Conservation (phyloP, 176 grass and related monocot genomes). For the Aegilops sharonensis region DNA sequence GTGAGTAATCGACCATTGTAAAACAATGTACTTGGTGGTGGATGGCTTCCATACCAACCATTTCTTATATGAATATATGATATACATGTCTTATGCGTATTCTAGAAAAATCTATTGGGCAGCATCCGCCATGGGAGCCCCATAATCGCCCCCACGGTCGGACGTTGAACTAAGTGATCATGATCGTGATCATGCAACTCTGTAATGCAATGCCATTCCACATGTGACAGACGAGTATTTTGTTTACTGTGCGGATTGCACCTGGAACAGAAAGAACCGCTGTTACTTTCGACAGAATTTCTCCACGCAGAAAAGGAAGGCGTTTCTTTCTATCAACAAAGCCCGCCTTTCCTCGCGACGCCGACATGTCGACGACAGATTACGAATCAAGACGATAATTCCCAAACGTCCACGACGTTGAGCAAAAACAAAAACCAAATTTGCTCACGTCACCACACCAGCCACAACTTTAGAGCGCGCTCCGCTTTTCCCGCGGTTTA, state of each 20-base stretch:
- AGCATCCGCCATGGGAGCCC: too few species aligned
- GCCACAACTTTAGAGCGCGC: conserved; percentile 22
- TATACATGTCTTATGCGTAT: too few species aligned
- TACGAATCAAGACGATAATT: conserved; percentile 31
- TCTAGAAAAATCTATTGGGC: too few species aligned
- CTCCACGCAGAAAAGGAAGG: conserved; percentile 23
- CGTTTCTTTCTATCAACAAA: conserved; percentile 16
- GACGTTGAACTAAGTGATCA: too few species aligned
- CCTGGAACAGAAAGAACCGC: too few species aligned
- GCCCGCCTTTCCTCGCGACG: conserved; percentile 25
- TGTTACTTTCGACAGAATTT: conserved; percentile 44
- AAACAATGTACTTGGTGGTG: too few species aligned
- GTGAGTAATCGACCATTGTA: too few species aligned
- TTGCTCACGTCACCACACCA: conserved; percentile 34
- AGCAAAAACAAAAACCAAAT: conserved; percentile 1
- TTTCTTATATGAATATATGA: too few species aligned
- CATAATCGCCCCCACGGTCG: too few species aligned
- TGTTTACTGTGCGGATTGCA: not conserved
- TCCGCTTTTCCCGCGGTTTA: conserved; percentile 36
- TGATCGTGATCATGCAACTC: too few species aligned
- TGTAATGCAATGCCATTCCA: too few species aligned
- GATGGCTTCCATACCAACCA: too few species aligned
- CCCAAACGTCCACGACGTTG: conserved; percentile 33
- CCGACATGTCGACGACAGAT: conserved; percentile 34
- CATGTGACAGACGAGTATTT: not conserved